A percentile compares a stretch with the other conserved stretches of the same genome.
These are phyloP conservation scores for Neurospora tetraspora DNA, from an alignment of 495 filamentous ascomycete genomes.

Conservation along the genomic window DNA sequence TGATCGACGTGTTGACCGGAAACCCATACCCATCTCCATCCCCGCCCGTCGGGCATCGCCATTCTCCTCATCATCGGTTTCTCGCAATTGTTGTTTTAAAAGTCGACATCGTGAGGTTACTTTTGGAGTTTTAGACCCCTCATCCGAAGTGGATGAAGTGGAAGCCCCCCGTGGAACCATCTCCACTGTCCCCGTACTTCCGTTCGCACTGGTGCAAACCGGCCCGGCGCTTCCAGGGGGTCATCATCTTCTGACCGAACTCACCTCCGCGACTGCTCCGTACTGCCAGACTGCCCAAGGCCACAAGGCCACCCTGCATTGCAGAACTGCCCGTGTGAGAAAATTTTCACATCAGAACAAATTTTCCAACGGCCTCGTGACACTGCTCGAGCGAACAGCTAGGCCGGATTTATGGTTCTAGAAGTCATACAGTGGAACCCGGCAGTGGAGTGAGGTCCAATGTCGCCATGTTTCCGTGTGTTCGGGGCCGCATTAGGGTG, in stretches of 20 bases:
- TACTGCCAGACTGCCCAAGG: neutral
- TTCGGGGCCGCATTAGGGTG: neutral
- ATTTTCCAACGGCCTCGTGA: neutral
- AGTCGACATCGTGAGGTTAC: neutral
- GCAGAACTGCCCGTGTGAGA: neutral
- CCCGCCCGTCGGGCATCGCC: neutral
- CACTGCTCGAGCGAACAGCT: neutral
- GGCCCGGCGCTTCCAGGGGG: neutral
- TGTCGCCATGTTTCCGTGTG: neutral
- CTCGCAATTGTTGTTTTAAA: neutral
- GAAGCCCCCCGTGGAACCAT: neutral
- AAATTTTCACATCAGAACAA: neutral
- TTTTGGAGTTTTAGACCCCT: neutral
- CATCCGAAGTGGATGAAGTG: neutral
- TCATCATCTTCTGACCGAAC: neutral
- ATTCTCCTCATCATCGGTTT: neutral
- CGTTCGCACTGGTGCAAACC: neutral
- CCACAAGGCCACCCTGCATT: neutral
- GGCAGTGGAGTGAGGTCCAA: neutral
- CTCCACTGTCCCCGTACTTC: neutral
- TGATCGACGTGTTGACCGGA: neutral
- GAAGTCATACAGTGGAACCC: neutral
- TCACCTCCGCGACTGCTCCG: neutral
- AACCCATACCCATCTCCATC: neutral
- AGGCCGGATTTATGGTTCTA: neutral